Evolutionary conservation across 2,329 filamentous ascomycete genomes (phyloP), one percentile per base, ranked within the genome.

Genomic region (Penicillium occitanis): DNA sequence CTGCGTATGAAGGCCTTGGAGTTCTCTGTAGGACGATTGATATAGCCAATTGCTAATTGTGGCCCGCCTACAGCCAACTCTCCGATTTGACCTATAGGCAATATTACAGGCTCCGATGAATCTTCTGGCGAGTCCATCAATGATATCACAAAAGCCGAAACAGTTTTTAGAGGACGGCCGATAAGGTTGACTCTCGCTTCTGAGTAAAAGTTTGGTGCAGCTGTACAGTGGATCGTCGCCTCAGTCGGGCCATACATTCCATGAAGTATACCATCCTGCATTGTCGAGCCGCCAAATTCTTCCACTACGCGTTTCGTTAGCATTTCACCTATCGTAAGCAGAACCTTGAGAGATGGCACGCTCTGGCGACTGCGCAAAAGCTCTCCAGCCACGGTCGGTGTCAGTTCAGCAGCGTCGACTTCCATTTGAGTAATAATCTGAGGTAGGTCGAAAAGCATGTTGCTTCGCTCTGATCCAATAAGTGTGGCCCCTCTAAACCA

Each of bases 161-260:
- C 92, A 0, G 93, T 94, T 61, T 91, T 87, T 1, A 97, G 83
- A 0, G 93, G 92, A 6, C 87, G 75, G 0, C 93, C 93, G 69
- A 97, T 95, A 59, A 88, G 90, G 3, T 86, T 85, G 5, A 88
- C 86, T 2, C 86, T 82, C 7, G 85, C 86, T 22, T 77, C 75
- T 4, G 83, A 80, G 5, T 79, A 74, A 71, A 96, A 89, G 0
- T 82, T 79, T 0, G 88, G 81, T 69, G 92, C 89, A 4, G 95
- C 78, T 0, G 92, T 96, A 74, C 92, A 97, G 75, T 97, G 93
- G 66, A 97, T 96, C 0, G 93, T 88, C 7, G 92, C 92, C 79
- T 97, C 93, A 0, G 93, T 97, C 1, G 93, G 93, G 0, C 93
- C 93, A 74, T 97, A 97, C 92, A 97, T 96, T 40, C 89, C 93